Percentiles rank a stretch among this genome's conserved stretches.
Conservation (phyloP, 2,329 filamentous ascomycete genomes). For the Paraconiothyrium brasiliense region DNA sequence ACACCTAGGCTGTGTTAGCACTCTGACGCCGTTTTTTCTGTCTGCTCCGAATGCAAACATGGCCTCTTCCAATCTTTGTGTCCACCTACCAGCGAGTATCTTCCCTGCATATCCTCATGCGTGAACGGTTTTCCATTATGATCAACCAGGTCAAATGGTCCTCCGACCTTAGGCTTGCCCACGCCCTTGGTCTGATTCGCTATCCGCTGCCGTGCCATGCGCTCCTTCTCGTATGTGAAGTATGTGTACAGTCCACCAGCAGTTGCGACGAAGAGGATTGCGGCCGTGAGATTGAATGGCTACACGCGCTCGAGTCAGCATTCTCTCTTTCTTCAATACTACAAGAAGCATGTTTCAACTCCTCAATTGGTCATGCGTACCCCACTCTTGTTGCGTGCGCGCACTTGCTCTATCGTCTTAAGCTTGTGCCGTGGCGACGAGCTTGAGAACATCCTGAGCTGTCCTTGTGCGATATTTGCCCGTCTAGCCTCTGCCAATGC, state of each 20-base stretch:
- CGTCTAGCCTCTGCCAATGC: conserved; percentile 8
- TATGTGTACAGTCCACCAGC: conserved; percentile 84
- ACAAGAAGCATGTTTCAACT: background rate
- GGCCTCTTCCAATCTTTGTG: background rate
- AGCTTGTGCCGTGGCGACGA: conserved; percentile 39
- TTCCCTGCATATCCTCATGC: conserved; percentile 83
- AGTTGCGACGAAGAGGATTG: conserved; percentile 81
- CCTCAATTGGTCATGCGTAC: conserved; percentile 29
- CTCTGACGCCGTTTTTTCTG: background rate
- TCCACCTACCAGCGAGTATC: conserved; percentile 75
- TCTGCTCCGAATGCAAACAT: background rate
- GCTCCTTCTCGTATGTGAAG: conserved; percentile 91
- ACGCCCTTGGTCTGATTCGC: conserved; percentile 94
- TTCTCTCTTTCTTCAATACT: background rate
- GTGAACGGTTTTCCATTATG: conserved; percentile 82
- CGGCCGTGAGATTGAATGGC: conserved; percentile 95
- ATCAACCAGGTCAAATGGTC: conserved; percentile 82
- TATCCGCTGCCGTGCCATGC: conserved; percentile 87
- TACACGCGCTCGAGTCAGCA: conserved; percentile 48
- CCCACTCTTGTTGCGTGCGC: conserved; percentile 46
- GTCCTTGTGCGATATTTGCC: conserved; percentile 19
- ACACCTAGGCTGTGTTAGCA: conserved; percentile 68
- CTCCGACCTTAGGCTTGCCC: conserved; percentile 91
- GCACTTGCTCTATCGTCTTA: conserved; percentile 49
- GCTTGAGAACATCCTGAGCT: conserved; percentile 38